These are phyloP conservation scores for Penicillium argentinense DNA, from an alignment of 495 filamentous ascomycete genomes.

Conservation along the genomic window DNA sequence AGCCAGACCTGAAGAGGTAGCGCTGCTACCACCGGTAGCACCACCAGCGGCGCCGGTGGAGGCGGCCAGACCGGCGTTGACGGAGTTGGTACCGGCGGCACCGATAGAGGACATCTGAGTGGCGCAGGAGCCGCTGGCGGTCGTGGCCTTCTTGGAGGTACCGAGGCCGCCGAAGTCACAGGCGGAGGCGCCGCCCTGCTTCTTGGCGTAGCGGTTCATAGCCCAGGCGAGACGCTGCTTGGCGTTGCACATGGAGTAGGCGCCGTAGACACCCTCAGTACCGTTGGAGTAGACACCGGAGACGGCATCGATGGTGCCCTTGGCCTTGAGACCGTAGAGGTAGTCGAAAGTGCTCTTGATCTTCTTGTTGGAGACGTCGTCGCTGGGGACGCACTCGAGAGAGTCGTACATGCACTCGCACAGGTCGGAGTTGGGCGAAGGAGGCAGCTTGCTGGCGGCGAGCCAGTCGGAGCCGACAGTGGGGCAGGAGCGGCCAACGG, in stretches of 20 bases:
- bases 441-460: conserved; percentile 73
- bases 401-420: conserved; percentile 84
- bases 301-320: conserved; percentile 47
- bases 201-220: conserved; percentile 78
- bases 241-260: conserved; percentile 83
- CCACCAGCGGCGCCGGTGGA: conserved; percentile 28
- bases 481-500: conserved; percentile 74
- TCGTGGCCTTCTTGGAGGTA: conserved; percentile 42
- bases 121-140: conserved; percentile 51
- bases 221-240: conserved; percentile 79
- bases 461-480: conserved; percentile 62
- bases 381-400: conserved; percentile 66
- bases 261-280: conserved; percentile 74
- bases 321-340: conserved; percentile 58
- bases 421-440: conserved; percentile 71
- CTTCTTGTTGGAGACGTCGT: conserved; percentile 50
- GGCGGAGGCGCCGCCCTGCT: conserved; percentile 40
- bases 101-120: conserved; percentile 56
- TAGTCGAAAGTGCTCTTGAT: conserved; percentile 68
- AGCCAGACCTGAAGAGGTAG: conserved; percentile 45
- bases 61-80: conserved; percentile 40
- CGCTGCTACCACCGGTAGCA: conserved; percentile 30
- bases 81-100: conserved; percentile 65
- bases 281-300: conserved; percentile 68
- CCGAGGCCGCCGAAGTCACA: conserved; percentile 79